phyloP scores from a whole-genome alignment of 768 basidiomycete species.

The Termitomyces sp. region DNA sequence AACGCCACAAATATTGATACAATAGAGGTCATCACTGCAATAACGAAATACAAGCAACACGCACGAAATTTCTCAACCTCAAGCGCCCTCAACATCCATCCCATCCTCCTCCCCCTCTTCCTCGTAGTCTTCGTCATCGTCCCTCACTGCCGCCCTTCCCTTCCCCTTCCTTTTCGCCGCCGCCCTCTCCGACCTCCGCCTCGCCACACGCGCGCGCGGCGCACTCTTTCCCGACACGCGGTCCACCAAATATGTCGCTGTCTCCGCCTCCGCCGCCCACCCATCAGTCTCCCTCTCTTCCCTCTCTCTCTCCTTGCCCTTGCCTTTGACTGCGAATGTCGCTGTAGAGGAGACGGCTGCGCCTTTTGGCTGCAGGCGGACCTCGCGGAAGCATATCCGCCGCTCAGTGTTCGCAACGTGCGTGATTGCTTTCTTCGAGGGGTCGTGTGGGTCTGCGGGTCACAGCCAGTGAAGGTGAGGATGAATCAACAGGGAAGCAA shows the following conservation, averaged over 20 bases:
- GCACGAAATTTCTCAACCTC: too few relatives aligned
- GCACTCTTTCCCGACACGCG: slow-evolving; percentile 24
- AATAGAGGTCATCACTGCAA: too few relatives aligned
- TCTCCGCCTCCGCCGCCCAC: slow-evolving; percentile 3
- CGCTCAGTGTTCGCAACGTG: slow-evolving; percentile 61
- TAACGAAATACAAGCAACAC: too few relatives aligned
- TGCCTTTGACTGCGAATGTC: slow-evolving; percentile 5
- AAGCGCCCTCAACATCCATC: too few relatives aligned
- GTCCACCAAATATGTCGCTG: slow-evolving; percentile 14
- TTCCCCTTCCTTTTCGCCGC: neutral
- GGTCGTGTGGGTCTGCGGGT: slow-evolving; percentile 36
- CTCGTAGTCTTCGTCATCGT: too few relatives aligned
- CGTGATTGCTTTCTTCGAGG: slow-evolving; percentile 42
- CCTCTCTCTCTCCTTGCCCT: slow-evolving; percentile 10
- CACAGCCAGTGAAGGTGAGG: neutral
- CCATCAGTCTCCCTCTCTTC: neutral
- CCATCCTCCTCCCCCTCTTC: too few relatives aligned
- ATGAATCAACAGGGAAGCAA: too few relatives aligned
- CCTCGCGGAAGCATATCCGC: slow-evolving; percentile 70
- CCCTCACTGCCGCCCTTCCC: neutral
- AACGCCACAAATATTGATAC: too few relatives aligned
- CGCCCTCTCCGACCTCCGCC: neutral
- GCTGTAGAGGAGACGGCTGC: neutral
- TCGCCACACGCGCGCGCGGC: slow-evolving; percentile 6
- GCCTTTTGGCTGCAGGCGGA: slow-evolving; percentile 46